Evolutionary conservation across 768 basidiomycete species (phyloP), one percentile per base, ranked within the genome.

Genomic region (Kwoniella dejecticola): DNA sequence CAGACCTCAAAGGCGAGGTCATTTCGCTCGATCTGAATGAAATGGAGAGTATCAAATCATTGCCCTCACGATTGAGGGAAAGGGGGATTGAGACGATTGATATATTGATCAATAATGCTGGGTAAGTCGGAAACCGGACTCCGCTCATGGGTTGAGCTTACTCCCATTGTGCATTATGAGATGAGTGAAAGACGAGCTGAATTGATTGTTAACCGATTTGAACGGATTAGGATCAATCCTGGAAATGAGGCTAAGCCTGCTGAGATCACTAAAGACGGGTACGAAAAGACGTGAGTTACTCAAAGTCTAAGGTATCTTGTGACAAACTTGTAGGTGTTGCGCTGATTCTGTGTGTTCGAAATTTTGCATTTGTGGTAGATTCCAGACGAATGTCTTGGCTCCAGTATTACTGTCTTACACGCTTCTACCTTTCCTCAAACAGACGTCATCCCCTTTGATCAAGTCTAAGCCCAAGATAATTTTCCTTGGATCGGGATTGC

Each of bases 41-140:
- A 21, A 30, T 63, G 23, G 29, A 36, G 15, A 62, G 46, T 38
- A 52, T 67, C 24, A 59, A 56, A 38, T 24, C 19, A 1, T 67
- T 67, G 15, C 33, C 53, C 8, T 23, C 46, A 2, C n/a, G 44
- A 19, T 38, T 52, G 2, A 23, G 40, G 21, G 23, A 63, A 19
- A 36, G 56, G 19, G 52, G 40, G 0, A n/a, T 50, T 6, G 31
- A 50, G 2, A 53, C 46, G 11, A 36, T 67, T 19, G 66, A 67
- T 45, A 38, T 67, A 4, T 38, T 67, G 13, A 55, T 67, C 26
- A 67, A 67, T 31, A 67, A 67, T 47, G 61, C 66, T 47, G 66
- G 61, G 66, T 67, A 40, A 49, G 65, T 62, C 8, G 7, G 23
- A n/a, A 15, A 40, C n/a, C 33, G 31, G 8, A 36, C 4, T 12